These are phyloP conservation scores for Echinochloa phyllopogon DNA, from an alignment of 176 grass and related monocot species.

Conservation along the genomic window DNA sequence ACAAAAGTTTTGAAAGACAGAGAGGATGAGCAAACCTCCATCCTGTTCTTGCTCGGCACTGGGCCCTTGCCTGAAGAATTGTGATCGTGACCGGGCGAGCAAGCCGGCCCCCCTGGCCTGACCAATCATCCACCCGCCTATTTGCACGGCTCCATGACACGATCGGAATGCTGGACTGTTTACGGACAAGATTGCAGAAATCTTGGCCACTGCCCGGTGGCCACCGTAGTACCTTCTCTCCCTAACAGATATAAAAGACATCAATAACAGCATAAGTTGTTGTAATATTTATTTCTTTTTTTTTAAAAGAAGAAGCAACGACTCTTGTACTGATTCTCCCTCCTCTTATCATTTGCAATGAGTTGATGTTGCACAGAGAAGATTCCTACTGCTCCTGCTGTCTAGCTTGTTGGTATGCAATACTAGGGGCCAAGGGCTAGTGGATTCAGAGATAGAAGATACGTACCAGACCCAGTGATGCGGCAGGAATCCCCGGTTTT, in stretches of 20 bases:
- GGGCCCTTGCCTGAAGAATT: slow-evolving; percentile 23
- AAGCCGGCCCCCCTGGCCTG: not conserved
- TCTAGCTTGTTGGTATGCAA: slow-evolving; percentile 12
- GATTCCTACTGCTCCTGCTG: slow-evolving; percentile 36
- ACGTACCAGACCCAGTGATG: not conserved
- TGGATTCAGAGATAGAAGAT: slow-evolving; percentile 14
- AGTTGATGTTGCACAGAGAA: slow-evolving; percentile 41
- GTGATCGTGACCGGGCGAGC: not conserved
- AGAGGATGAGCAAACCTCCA: slow-evolving; percentile 1
- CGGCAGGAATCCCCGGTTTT: slow-evolving; percentile 22
- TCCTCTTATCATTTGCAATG: slow-evolving; percentile 24
- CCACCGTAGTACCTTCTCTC: not conserved
- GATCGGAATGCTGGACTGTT: not conserved
- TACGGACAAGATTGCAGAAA: slow-evolving; percentile 35
- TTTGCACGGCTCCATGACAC: slow-evolving; percentile 12
- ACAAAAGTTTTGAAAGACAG: not conserved
- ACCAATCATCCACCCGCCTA: not conserved
- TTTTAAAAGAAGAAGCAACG: not conserved
- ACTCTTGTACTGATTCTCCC: slow-evolving; percentile 24
- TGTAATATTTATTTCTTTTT: not conserved
- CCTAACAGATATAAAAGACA: slow-evolving; percentile 7
- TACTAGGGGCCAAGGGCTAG: slow-evolving; percentile 33
- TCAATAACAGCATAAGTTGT: slow-evolving; percentile 17
- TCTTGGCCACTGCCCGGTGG: not conserved
- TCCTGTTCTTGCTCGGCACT: slow-evolving; percentile 34